Base-by-base conservation (phyloP, 805 yeast genomes). In the Deakozyma indianensis region DNA sequence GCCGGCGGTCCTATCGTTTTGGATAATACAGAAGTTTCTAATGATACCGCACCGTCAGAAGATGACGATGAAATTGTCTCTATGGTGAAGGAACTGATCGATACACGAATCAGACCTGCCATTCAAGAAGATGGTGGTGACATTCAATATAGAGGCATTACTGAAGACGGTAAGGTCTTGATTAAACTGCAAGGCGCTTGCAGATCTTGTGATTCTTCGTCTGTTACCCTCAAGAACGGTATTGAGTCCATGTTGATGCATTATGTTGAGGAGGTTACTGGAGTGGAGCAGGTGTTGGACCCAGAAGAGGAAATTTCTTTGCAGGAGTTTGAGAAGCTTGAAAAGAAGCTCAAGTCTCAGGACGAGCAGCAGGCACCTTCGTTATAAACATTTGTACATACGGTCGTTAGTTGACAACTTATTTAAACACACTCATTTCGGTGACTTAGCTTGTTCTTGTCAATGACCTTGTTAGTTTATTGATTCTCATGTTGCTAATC, bases 71-170 rank as follows among this genome's bases (percentile, higher is more conserved):
- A 90, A 63, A 75, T 86, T 1, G 82, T 86, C 41, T 78, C 83
- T 24, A 82, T 88, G 82, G 86, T 92, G 56, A 83, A 86, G 55
- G 97, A 92, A 59, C 71, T 92, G 47, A 80, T 94, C 47, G 94
- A 83, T 49, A 92, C 98, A 1, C 78, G 96, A 59, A 88, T 92
- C 44, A 79, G 96, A 58, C 99, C 99, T 1, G 96, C 97, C 1
- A 87, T 92, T 47, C 95, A 87, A 66, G 99, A 92, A 57, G 99
- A 92, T 57, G 99, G 99, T 50, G 99, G 99, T 27, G 97, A 92
- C 58, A 80, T 92, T 50, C 88, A 85, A 55, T 94, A 78, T 61
- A 74, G 83, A 48, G 92, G 85, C 3, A 88, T 84, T 59, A 85
- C 84, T 47, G 86, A 82, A 51, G 84, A 80, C 48, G 98, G 98